Conservation (phyloP, 441 rosid genomes). For the Sinapis alba region DNA sequence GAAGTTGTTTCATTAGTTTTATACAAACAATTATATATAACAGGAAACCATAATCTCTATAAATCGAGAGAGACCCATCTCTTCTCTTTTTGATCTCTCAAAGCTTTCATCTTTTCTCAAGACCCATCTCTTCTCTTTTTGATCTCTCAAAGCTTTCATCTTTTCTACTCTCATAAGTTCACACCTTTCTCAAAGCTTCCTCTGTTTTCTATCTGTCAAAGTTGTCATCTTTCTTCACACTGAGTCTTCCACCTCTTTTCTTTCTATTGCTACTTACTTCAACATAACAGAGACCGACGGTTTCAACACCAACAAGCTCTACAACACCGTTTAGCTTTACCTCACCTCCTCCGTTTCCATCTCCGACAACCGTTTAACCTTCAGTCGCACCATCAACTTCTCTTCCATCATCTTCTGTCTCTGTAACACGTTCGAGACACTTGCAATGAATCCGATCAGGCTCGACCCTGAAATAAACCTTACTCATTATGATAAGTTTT, state of each 20-base stretch:
- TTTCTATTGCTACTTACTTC: slow-evolving; percentile 55
- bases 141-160: slow-evolving; percentile 4
- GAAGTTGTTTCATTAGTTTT: no score
- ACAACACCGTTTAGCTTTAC: slow-evolving; percentile 87
- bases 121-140: slow-evolving; percentile 17
- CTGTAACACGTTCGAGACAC: no score
- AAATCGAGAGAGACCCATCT: slow-evolving; percentile 20
- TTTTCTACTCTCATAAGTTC: slow-evolving; percentile 1
- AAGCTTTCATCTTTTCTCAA: background rate
- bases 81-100: slow-evolving; percentile 21
- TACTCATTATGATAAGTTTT: no score
- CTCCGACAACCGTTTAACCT: slow-evolving; percentile 70
- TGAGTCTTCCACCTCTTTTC: slow-evolving; percentile 54
- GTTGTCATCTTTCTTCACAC: slow-evolving; percentile 48
- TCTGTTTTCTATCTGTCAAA: slow-evolving; percentile 43
- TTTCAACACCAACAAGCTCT: slow-evolving; percentile 91
- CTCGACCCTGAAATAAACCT: no score
- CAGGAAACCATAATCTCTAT: background rate
- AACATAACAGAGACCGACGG: slow-evolving; percentile 88
- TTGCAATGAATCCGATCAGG: no score
- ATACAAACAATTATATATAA: no score
- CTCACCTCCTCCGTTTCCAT: slow-evolving; percentile 64
- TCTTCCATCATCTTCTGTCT: no score
- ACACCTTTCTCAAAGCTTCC: background rate
- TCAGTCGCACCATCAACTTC: no score